Evolutionary conservation across 805 yeast species (phyloP).

Genomic region (Monosporozyma servazzii): DNA sequence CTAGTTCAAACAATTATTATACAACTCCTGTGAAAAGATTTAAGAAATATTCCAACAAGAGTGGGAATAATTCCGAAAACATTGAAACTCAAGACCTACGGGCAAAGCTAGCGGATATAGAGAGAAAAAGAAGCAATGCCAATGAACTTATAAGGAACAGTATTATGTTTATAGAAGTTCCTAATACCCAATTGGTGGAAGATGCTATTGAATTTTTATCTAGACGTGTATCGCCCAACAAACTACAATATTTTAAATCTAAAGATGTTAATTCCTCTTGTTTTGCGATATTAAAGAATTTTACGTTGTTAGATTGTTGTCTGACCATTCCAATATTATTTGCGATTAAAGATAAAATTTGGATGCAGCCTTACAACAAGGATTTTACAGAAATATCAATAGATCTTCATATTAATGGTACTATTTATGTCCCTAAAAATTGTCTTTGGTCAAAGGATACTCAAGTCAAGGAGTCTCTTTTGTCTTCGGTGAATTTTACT

Average conservation of each 20-base stretch:
- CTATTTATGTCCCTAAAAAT: conserved; percentile 12
- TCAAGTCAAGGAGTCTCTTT: not conserved
- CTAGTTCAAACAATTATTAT: not conserved
- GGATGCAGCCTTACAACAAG: conserved; percentile 6
- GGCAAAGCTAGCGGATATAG: conserved; percentile 18
- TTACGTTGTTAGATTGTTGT: conserved; percentile 18
- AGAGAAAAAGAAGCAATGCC: conserved; percentile 6
- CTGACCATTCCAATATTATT: conserved; percentile 13
- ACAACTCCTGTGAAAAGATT: not conserved
- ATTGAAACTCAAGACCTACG: conserved; percentile 20
- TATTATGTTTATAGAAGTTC: conserved; percentile 10
- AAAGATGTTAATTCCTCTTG: conserved; percentile 8
- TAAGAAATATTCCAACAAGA: not conserved
- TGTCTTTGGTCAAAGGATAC: conserved; percentile 2
- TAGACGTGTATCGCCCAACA: conserved; percentile 12
- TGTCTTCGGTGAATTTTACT: not conserved
- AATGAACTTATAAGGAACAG: conserved; percentile 12
- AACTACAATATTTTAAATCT: conserved; percentile 9
- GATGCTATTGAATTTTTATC: conserved; percentile 10
- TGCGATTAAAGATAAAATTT: conserved; percentile 10
- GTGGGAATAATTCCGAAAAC: not conserved
- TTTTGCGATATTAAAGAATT: conserved; percentile 10
- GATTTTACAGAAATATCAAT: conserved; percentile 12
- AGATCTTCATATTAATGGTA: conserved; percentile 10
- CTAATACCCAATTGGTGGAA: conserved; percentile 3